These are phyloP conservation scores for Rutstroemia sp. DNA, from an alignment of 2,329 filamentous ascomycete genomes.

Conservation along the genomic window DNA sequence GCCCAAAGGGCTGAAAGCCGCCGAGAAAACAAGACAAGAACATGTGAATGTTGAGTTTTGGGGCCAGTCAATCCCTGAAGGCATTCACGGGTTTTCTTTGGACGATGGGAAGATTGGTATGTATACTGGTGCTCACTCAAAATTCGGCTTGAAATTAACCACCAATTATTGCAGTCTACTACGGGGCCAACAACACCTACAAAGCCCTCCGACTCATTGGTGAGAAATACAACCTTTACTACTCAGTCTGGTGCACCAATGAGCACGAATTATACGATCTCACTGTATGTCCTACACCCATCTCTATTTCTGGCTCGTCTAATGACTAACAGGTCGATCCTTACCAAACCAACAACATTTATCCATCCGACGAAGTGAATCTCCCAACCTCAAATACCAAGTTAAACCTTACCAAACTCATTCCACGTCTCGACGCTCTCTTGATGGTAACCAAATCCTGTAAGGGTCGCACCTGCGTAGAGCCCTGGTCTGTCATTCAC, in stretches of 20 bases:
- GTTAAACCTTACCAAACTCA: not conserved
- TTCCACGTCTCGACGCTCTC: conserved; percentile 47
- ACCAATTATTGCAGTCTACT: conserved; percentile 10
- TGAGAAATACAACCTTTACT: conserved; percentile 51
- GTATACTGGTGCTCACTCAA: not conserved
- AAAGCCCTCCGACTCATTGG: conserved; percentile 39
- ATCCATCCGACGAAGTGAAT: conserved; percentile 15
- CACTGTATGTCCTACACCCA: conserved; percentile 34
- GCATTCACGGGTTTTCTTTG: conserved; percentile 19
- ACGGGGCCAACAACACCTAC: conserved; percentile 40
- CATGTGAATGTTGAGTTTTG: conserved; percentile 43
- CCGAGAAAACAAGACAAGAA: conserved; percentile 31
- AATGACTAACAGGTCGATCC: conserved; percentile 38
- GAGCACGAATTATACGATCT: conserved; percentile 61
- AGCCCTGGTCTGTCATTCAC: conserved; percentile 51
- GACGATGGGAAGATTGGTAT: conserved; percentile 22
- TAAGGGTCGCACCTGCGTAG: conserved; percentile 43
- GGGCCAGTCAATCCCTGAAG: conserved; percentile 30
- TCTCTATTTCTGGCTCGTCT: not conserved
- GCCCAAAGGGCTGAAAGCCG: conserved; percentile 13
- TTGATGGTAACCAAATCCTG: conserved; percentile 56
- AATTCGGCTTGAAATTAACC: not conserved
- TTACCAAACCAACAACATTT: conserved; percentile 42
- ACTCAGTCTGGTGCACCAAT: conserved; percentile 62
- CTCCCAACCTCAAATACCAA: conserved; percentile 27